Evolutionary conservation across 2,329 filamentous ascomycete genomes (phyloP).

Genomic region (Cyclaneusma minus): DNA sequence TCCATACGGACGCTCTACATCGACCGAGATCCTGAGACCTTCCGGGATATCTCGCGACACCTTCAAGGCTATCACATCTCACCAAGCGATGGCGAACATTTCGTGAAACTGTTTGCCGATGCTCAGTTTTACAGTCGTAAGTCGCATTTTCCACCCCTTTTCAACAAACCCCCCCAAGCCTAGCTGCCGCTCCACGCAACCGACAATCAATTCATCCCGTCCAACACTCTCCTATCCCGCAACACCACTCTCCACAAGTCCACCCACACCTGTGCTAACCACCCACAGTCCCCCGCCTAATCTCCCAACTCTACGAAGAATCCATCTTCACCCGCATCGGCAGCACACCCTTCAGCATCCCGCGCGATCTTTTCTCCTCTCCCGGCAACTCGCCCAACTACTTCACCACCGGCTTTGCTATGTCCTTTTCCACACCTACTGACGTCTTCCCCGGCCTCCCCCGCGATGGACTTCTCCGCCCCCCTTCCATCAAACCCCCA

Average conservation of each 20-base stretch:
- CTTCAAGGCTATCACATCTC: slow-evolving; percentile 82
- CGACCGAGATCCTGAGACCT: slow-evolving; percentile 80
- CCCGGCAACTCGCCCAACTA: slow-evolving; percentile 92
- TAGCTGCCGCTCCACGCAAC: slow-evolving; percentile 8
- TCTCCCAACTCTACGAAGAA: slow-evolving; percentile 80
- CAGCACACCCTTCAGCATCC: slow-evolving; percentile 74
- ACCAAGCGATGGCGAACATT: slow-evolving; percentile 70
- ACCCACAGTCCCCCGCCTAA: slow-evolving; percentile 61
- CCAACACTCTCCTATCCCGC: too few species aligned
- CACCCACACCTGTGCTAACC: slow-evolving; percentile 1
- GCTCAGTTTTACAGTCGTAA: slow-evolving; percentile 83
- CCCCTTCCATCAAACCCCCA: slow-evolving; percentile 73
- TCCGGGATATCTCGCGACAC: slow-evolving; percentile 78
- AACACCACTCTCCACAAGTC: too few species aligned
- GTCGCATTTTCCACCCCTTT: slow-evolving; percentile 17
- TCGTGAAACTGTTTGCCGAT: slow-evolving; percentile 84
- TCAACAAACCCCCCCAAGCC: background rate
- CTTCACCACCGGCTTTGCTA: slow-evolving; percentile 79
- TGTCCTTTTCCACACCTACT: slow-evolving; percentile 68
- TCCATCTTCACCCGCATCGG: slow-evolving; percentile 89
- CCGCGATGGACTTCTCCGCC: slow-evolving; percentile 62
- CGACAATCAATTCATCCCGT: too few species aligned
- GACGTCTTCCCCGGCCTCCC: slow-evolving; percentile 80
- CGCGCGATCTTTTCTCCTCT: slow-evolving; percentile 69
- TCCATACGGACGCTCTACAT: slow-evolving; percentile 74